Base-by-base conservation (phyloP, 139 green algal genomes). In the Haematococcus lacustris region DNA sequence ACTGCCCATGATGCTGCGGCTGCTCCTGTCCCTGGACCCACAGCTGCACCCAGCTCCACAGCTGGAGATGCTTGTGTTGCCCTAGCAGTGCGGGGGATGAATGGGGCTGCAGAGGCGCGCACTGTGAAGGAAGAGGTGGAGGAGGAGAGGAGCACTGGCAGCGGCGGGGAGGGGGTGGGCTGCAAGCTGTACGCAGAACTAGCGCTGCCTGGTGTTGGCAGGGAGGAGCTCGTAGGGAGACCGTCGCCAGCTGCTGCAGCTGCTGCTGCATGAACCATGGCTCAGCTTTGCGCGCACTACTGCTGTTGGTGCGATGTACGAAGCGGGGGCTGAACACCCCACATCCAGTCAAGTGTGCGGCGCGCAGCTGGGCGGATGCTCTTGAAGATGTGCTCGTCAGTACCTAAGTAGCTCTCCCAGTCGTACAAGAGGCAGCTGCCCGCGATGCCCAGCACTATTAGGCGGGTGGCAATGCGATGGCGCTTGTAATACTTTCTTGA, bases 401-500 rank as follows among this genome's bases (percentile, higher is more conserved):
- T 84, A 25, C 78, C 78, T 17, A 84, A 39, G 61, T 80, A 84
- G 3, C 64, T 74, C 67, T 84, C 78, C 78, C 78, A 84, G 34
- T 84, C 78, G 71, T 80, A 84, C 1, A 80, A n/a, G 4, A 84
- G 35, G 71, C 78, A 84, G 59, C 59, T 66, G 21, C 67, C 47
- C 38, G 76, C 23, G 2, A 60, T 67, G 3, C 72, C 50, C 0
- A 35, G 74, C 4, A 84, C 2, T 3, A 71, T 23, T 0, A 33
- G 38, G 64, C 68, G 61, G 17, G 71, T 77, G 1, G n/a, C 51
- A 28, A 41, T n/a, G 61, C 53, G 71, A 0, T 41, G 50, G 2
- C 78, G 66, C 3, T 40, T 66, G 39, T 84, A 75, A 28, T 67
- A 84, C 34, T 76, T 65, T 2, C 78, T 64, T 40, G 50, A 76